Percentiles rank a stretch among this genome's conserved stretches.
Conservation (phyloP, 1,284 basidiomycete species). For the Mycena sp. region DNA sequence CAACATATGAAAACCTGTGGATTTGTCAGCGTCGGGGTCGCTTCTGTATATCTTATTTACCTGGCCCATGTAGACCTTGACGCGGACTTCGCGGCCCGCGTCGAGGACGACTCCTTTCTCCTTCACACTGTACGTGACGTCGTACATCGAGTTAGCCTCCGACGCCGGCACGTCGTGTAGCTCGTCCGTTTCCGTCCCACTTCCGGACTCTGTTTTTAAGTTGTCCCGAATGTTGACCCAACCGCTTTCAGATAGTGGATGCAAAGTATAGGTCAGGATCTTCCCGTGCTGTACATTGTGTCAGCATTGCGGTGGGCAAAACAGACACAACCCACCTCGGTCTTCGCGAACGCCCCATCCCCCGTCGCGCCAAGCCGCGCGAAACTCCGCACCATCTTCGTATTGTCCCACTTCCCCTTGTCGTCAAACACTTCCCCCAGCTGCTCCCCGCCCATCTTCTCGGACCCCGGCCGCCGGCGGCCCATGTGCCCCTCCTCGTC, state of each 20-base stretch:
- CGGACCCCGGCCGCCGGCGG: conserved; percentile 46
- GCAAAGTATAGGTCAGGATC: conserved; percentile 53
- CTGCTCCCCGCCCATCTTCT: conserved; percentile 47
- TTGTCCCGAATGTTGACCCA: conserved; percentile 55
- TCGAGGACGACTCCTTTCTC: conserved; percentile 68
- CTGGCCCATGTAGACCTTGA: conserved; percentile 82
- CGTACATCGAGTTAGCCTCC: conserved; percentile 55
- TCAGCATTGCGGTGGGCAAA: not conserved
- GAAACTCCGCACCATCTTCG: conserved; percentile 83
- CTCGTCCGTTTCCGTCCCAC: conserved; percentile 31
- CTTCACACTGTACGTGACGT: conserved; percentile 43
- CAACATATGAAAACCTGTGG: conserved; percentile 80
- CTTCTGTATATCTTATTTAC: conserved; percentile 43
- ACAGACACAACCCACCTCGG: conserved; percentile 31
- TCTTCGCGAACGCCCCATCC: conserved; percentile 44
- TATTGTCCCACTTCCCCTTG: conserved; percentile 68
- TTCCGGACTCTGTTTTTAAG: conserved; percentile 33
- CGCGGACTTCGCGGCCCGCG: conserved; percentile 75
- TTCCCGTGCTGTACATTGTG: conserved; percentile 47
- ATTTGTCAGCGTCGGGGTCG: not conserved
- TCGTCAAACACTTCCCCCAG: conserved; percentile 57
- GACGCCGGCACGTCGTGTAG: conserved; percentile 43
- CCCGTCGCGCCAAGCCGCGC: conserved; percentile 62
- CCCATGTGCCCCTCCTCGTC: conserved; percentile 52
- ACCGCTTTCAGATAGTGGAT: conserved; percentile 52